Evolutionary conservation across 257 asterid species (phyloP), one percentile per base, ranked within the genome.

Genomic region (Catharanthus roseus): DNA sequence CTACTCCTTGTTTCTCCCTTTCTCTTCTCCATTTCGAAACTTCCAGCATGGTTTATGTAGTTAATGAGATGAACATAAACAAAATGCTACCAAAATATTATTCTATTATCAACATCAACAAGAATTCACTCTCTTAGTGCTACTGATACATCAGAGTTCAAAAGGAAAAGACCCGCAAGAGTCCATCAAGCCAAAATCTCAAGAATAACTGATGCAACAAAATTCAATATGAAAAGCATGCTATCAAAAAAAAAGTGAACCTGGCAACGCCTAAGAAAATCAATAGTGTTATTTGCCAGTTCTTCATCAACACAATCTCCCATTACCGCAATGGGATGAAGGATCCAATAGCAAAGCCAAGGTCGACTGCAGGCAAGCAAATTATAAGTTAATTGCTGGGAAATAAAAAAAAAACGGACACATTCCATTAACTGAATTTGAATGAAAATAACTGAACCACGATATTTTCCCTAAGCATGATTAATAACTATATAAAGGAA

Each of bases 291-390:
- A 67, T 77, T 69, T 85, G 88, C 92, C 81, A 91, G 74, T 71
- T 78, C 39, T 70, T 79, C 85, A 44, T 80, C 89, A 39, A 91
- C 77, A 44, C 88, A 85, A 44, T 95, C 99, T 45, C 91, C 96
- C 82, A 91, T 70, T 79, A 91, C 63, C 67, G 96, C 89, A 78
- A 95, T 85, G 12, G 99, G 86, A 71, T 95, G 99, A 65, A 89
- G 84, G 73, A 82, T 88, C 99, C 99, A 91, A 78, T 95, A 95
- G 84, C 97, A 91, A 69, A 95, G 76, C 99, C 99, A 95, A 67
- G 97, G 99, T 66, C 99, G 99, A 77, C 99, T 95, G 82, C 21
- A 47, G 34, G 79, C 53, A 68, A 75, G 50, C 75, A 81, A 82
- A 55, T 55, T 36, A 16, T n/a, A 33, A 31, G 57, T 69, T 26